Evolutionary conservation across 495 filamentous ascomycete species (phyloP), one percentile per base, ranked within the genome.

Genomic region (Saxispiralis lemnorum): DNA sequence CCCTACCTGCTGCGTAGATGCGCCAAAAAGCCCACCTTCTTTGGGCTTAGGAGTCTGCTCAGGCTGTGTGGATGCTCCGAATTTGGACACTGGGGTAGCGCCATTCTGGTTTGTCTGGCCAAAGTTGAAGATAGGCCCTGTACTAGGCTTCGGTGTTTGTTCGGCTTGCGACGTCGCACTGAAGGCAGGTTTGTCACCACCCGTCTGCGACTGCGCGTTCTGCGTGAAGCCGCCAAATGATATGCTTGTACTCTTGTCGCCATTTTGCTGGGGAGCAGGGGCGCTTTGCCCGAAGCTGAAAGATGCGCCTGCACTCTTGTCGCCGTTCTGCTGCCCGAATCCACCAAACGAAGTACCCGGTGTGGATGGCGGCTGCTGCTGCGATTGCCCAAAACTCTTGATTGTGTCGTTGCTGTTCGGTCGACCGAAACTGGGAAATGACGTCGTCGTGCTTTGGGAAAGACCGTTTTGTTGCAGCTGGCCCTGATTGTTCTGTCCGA

Each of bases 341-440:
- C 39, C 18, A 21, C 43, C 28, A 30, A 38, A 35, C 9, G 35
- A 36, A 10, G 42, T 24, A 6, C 18, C 18, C 24, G 18, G 33
- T 6, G 33, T 45, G n/a, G 33, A 38, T 19, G 36, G 42, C 12
- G 42, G 15, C 34, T 20, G 34, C 21, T 37, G 35, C 31, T 45
- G 42, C 31, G 33, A 38, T 33, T 38, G 33, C 2, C 41, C 33
- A 19, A 45, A 45, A 18, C 33, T 19, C 21, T 46, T 31, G 43
- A 46, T 39, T 15, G 40, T 28, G 37, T 19, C 37, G 24, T 39
- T 46, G 4, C 19, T 13, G 7, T 30, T 32, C 30, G 46, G 40
- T 17, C 44, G 39, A 9, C 49, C 49, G 38, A 52, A 52, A 16
- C 18, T 48, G 12, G 40, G 40, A 41, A 52, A 52, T 9, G 48